Conservation (phyloP, 305 asterid species). For the Caryopteris hybrid region DNA sequence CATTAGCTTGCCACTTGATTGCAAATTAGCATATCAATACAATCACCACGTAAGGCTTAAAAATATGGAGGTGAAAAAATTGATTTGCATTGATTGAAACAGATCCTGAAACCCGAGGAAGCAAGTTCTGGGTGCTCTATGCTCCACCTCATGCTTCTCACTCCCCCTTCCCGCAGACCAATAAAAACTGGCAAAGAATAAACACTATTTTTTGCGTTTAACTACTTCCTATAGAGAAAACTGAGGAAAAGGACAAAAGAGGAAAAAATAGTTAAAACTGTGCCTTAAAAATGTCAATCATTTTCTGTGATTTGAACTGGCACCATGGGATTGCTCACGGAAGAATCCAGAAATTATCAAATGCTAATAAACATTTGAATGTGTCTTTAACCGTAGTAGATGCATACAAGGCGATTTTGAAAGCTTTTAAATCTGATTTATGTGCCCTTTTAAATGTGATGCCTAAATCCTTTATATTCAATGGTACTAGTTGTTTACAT, state of each 20-base stretch:
- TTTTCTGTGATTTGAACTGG: background rate
- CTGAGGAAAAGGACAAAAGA: background rate
- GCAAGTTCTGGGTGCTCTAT: background rate
- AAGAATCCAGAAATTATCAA: background rate
- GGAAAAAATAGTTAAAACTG: background rate
- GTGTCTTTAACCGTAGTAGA: background rate
- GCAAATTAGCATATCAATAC: background rate
- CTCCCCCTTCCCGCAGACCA: background rate
- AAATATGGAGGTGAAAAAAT: background rate
- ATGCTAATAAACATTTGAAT: background rate
- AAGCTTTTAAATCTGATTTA: background rate
- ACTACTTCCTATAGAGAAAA: too few species aligned
- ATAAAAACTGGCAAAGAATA: too few species aligned
- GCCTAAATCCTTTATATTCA: background rate
- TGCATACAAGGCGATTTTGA: too few species aligned
- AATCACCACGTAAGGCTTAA: background rate
- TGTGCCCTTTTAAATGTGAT: background rate
- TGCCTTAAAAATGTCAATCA: background rate
- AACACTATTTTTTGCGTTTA: too few species aligned
- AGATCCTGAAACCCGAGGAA: background rate
- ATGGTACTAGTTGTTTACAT: conserved; percentile 5
- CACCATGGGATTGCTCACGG: background rate
- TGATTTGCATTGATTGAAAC: background rate
- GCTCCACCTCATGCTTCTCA: background rate
- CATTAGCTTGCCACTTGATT: background rate